Evolutionary conservation across 305 asterid species (phyloP), one percentile per base, ranked within the genome.

Genomic region (Lippia alba): DNA sequence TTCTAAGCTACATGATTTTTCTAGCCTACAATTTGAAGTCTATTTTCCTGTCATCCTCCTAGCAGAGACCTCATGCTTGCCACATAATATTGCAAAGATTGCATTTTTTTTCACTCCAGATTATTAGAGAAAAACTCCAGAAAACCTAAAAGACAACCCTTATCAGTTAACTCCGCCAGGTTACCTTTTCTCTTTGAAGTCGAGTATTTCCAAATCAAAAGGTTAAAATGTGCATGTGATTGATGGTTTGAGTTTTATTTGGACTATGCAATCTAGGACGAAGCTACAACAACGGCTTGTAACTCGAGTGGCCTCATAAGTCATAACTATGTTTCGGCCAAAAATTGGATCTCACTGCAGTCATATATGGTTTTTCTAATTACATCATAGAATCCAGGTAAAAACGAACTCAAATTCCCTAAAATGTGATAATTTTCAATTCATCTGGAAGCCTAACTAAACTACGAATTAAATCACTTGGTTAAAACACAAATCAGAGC

Each of bases 391-490:
- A 46, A 4, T 46, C 14, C 4, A n/a, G 53, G 2, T 46, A 46
- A 46, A 16, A 39, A 4, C 12, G 53, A 11, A 11, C n/a, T 20
- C 56, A 15, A 5, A 51, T 51, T 1, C 45, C n/a, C 55, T n/a
- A 49, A 14, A 14, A 44, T 44, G n/a, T 11, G 8, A 44, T 6
- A 2, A 44, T 44, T 44, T 44, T 44, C 10, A 8, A 44, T 39
- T 44, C 12, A 8, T 44, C 14, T 44, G 14, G 49, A 44, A 39
- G 39, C 54, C 54, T 48, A 9, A 45, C 34, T 7, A 56, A 60
- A 65, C 10, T n/a, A 64, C 32, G 24, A 55, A 39, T 64, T 24
- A 39, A 30, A 65, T 69, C 46, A 54, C 20, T 51, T 19, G 30
- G 10, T 60, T 19, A 46, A 20, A 68, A 12, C 15, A 59, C 46